Base-by-base conservation (phyloP, 2,329 filamentous ascomycete genomes). In the Lachnellula arida region DNA sequence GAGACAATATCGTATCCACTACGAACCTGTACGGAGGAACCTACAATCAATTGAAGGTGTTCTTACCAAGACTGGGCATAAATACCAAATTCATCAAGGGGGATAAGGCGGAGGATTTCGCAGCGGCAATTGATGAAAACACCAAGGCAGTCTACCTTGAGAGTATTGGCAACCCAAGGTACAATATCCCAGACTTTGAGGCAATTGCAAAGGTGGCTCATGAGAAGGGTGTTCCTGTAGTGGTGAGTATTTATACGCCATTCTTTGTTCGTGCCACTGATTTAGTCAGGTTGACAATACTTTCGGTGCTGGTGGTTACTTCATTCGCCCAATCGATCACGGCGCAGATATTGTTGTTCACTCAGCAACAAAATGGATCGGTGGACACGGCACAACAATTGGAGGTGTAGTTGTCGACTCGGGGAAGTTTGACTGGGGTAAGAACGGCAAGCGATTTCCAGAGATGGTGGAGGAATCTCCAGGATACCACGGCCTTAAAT, bases 361-460 rank as follows among this genome's bases (percentile, higher is more conserved):
- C 79, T 94, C 89, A 40, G 91, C 91, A 11, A 96, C 92, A 56
- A 97, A 97, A 75, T 97, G 92, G 92, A 97, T 97, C 60, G 92
- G 92, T 55, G 92, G 92, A 43, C 93, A 97, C 73, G 93, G 92
- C 59, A 96, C 92, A 42, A 96, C 92, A 25, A 89, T 97, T 63
- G 92, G 81, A 56, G 92, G 92, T 59, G 81, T 96, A 44, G 81
- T 97, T 35, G 78, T 97, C 61, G 92, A 97, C 76, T 84, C 86
- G 63, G 92, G 92, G 67, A 94, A 91, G 71, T 97, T 97, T 71
- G 88, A 96, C 78, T 97, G 93, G 92, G 90, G 88, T 65, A 87
- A 87, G 74, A 75, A 96, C 71, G 87, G 78, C 47, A 82, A 82
- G 66, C 86, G 92, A 19, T 97, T 97, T 80, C 93, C 93, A 1